These are phyloP conservation scores for Iodosphaeria phyllophila DNA, from an alignment of 2,329 filamentous ascomycete species.

Conservation along the genomic window DNA sequence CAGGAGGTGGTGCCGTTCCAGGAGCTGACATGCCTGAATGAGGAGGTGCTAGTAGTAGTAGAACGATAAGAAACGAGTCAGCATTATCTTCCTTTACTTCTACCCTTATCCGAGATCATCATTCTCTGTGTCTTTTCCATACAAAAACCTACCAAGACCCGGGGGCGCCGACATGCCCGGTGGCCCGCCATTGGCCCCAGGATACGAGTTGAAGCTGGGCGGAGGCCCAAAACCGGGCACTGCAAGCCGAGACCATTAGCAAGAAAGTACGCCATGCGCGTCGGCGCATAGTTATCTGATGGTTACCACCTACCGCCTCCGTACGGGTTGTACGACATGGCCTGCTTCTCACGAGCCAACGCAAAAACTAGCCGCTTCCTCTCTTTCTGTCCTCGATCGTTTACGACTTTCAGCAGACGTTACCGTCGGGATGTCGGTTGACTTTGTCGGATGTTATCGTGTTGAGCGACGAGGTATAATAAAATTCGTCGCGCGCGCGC, in stretches of 20 bases:
- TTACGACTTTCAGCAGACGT: too few relatives aligned
- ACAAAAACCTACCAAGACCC: conserved; percentile 65
- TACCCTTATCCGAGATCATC: too few relatives aligned
- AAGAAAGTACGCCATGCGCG: background rate
- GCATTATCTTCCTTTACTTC: too few relatives aligned
- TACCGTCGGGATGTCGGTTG: too few relatives aligned
- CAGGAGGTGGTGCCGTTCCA: conserved; percentile 61
- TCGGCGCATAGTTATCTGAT: background rate
- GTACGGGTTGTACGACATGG: conserved; percentile 44
- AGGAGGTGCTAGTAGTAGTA: conserved; percentile 47
- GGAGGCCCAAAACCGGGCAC: conserved; percentile 52
- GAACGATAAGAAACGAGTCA: too few relatives aligned
- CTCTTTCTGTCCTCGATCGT: too few relatives aligned
- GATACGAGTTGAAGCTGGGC: conserved; percentile 55
- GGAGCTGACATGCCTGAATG: conserved; percentile 71
- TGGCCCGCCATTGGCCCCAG: conserved; percentile 32
- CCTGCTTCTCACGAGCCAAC: too few relatives aligned
- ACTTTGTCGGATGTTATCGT: too few relatives aligned
- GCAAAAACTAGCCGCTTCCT: too few relatives aligned
- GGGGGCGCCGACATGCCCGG: conserved; percentile 63
- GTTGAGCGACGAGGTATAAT: too few relatives aligned
- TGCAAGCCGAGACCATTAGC: conserved; percentile 6
- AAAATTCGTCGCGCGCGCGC: too few relatives aligned
- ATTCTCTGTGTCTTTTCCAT: too few relatives aligned
- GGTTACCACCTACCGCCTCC: conserved; percentile 23